Conservation (phyloP, 768 basidiomycete genomes). For the Termitomyces sp. region DNA sequence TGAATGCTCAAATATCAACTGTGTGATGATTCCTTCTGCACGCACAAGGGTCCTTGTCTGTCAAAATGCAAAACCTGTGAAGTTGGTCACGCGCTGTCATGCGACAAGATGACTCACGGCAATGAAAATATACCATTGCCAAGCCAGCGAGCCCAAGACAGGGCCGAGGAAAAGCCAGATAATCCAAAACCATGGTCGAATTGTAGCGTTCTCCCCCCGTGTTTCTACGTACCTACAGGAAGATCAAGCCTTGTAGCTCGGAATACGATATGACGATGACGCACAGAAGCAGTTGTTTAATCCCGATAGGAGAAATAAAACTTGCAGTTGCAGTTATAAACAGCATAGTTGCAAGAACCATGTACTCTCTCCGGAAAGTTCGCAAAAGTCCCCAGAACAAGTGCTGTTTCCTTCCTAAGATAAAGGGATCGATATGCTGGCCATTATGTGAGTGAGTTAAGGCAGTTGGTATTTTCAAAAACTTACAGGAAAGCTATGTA, state of each 20-base stretch:
- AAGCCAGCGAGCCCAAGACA: conserved; percentile 31
- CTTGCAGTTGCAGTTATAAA: conserved; percentile 19
- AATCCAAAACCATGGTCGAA: conserved; percentile 73
- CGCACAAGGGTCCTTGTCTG: conserved; percentile 45
- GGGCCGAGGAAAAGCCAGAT: conserved; percentile 45
- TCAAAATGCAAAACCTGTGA: conserved; percentile 6
- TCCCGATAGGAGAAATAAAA: conserved; percentile 34
- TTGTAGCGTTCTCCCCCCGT: conserved; percentile 36
- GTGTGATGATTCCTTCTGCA: conserved; percentile 38
- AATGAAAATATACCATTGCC: conserved; percentile 52
- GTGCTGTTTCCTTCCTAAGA: conserved; percentile 34
- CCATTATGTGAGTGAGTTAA: neutral
- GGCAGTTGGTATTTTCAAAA: neutral
- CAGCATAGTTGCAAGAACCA: conserved; percentile 22
- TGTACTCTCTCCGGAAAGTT: conserved; percentile 30
- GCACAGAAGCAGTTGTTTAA: conserved; percentile 37
- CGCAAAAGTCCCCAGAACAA: conserved; percentile 42
- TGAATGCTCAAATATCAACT: conserved; percentile 39
- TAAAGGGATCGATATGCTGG: conserved; percentile 34
- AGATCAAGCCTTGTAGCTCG: neutral
- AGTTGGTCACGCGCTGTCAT: too few species aligned
- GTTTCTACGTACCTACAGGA: conserved; percentile 53
- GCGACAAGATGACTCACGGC: conserved; percentile 24
- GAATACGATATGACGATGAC: conserved; percentile 1
- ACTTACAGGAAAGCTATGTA: conserved; percentile 25